phyloP scores from a whole-genome alignment of 1,139 yeast species.

The Candida glucosophila region DNA sequence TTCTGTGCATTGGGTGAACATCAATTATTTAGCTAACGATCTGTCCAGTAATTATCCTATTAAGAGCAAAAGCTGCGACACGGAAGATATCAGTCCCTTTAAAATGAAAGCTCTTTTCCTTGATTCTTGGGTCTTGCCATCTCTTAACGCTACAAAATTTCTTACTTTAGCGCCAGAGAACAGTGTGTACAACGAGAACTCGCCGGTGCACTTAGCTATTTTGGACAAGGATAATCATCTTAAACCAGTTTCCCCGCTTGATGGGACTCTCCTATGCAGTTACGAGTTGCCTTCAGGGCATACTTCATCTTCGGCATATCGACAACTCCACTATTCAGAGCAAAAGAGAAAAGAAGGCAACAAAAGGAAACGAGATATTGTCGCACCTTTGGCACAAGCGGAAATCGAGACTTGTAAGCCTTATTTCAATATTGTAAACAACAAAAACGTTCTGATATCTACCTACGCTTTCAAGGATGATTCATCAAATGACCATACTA shows the following conservation, averaged over 20 bases:
- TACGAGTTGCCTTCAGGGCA: constrained; percentile 32
- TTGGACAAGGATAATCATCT: constrained; percentile 28
- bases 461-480: constrained; percentile 15
- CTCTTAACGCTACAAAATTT: constrained; percentile 23
- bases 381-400: constrained; percentile 44
- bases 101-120: constrained; percentile 13
- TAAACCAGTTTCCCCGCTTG: constrained; percentile 32
- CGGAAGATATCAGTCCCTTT: constrained; percentile 4
- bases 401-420: constrained; percentile 63
- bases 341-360: constrained; percentile 1
- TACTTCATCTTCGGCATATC: constrained; percentile 1
- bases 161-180: constrained; percentile 17
- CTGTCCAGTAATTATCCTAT: constrained; percentile 21
- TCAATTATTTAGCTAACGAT: constrained; percentile 30
- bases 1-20: constrained; percentile 55
- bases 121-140: constrained; percentile 35
- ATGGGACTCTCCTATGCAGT: constrained; percentile 36
- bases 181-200: constrained; percentile 9
- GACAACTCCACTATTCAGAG: background rate
- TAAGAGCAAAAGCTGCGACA: constrained; percentile 11
- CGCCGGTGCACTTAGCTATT: constrained; percentile 35
- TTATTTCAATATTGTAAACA: constrained; percentile 40
- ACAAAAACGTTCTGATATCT: constrained; percentile 25
- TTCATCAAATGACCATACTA: constrained; percentile 6
- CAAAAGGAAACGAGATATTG: background rate